Base-by-base conservation (phyloP, 1,284 basidiomycete genomes). In the Melampsora americana region DNA sequence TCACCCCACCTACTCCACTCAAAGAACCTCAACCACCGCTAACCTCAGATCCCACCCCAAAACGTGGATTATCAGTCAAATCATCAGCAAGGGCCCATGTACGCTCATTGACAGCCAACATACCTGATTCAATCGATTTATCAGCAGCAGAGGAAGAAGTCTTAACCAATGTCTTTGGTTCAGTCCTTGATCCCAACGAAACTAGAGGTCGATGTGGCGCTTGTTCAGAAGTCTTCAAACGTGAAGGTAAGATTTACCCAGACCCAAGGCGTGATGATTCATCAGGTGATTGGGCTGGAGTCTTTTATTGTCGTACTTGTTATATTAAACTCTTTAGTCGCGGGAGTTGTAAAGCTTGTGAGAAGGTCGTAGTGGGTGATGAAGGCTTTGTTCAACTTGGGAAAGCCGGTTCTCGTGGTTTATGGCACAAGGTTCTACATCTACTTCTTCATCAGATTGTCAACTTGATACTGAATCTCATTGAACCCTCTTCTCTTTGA, bases 71-170 rank as follows among this genome's bases (percentile, higher is more conserved):
- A 42, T 75, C 72, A 26, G 72, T 75, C 66, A 75, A 75, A 35
- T 62, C 42, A 20, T 75, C 72, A 32, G 72, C 72, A 23, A 32
- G 66, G 48, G 72, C 72, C 9, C 72, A 75, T 42, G 72, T 75
- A 30, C 65, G 72, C 4, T 67, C 66, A 32, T 35, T 75, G n/a
- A 68, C 72, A 6, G 72, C 72, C n/a, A 68, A 68, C 59, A 75
- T 75, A 50, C 72, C 72, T 12, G 72, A 60, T 50, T 68, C 65
- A 18, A 65, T 75, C 1, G 66, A 68, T 46, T 56, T 75, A 32
- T 75, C 72, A 20, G 72, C 72, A n/a, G 72, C 72, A 26, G 72
- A 75, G 35, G 72, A 75, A 35, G 72, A 75, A 62, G 72, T 75
- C 1, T 28, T 75, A 26, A 68, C 72, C 5, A 75, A 75, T 56